Conservation (phyloP, 1,284 basidiomycete species). For the Cryptococcus jaspeensis region DNA sequence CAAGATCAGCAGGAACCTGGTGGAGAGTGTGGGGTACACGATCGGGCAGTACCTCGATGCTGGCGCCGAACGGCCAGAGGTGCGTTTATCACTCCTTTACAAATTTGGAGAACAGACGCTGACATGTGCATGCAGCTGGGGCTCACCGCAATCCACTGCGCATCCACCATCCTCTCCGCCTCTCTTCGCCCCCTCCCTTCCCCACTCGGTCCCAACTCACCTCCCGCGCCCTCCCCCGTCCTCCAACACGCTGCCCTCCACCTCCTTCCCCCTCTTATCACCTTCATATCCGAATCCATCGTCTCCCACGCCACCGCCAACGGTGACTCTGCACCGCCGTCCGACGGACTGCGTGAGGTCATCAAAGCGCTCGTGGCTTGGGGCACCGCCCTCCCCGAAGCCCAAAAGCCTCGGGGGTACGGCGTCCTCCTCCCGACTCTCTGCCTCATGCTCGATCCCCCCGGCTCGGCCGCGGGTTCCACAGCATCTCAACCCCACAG, state of each 20-base stretch:
- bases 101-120: too few relatives aligned
- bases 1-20: constrained; percentile 68
- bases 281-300: constrained; percentile 69
- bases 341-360: constrained; percentile 66
- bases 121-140: constrained; percentile 61
- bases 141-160: constrained; percentile 83
- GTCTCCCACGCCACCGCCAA: constrained; percentile 54
- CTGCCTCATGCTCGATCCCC: constrained; percentile 67
- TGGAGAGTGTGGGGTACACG: constrained; percentile 82
- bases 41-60: constrained; percentile 69
- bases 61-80: constrained; percentile 63
- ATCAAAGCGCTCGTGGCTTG: constrained; percentile 75
- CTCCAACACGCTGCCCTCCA: constrained; percentile 70
- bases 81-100: constrained; percentile 44
- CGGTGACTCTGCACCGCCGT: constrained; percentile 36
- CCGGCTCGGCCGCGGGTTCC: constrained; percentile 41
- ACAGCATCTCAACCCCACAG: constrained; percentile 58
- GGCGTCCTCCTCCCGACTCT: constrained; percentile 77
- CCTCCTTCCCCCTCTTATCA: constrained; percentile 75
- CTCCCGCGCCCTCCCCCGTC: constrained; percentile 49
- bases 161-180: constrained; percentile 71
- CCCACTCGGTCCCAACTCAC: constrained; percentile 21
- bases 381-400: constrained; percentile 61
- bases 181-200: constrained; percentile 43
- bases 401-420: constrained; percentile 65